Percentiles rank a stretch among this genome's conserved stretches.
Conservation (phyloP, 257 asterid genomes). For the Ehretia macrophylla region DNA sequence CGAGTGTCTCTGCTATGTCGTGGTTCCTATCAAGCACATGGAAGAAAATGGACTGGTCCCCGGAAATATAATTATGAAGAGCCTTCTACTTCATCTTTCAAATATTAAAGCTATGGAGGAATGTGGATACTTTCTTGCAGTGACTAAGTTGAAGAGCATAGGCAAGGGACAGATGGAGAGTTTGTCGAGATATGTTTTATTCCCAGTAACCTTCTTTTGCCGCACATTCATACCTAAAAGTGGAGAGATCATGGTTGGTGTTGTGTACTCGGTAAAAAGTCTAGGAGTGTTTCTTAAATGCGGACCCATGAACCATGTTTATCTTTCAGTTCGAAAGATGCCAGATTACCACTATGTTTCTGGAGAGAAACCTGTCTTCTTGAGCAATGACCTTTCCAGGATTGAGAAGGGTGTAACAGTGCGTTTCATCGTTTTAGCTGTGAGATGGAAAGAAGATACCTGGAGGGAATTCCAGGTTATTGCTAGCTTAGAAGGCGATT, state of each 20-base stretch:
- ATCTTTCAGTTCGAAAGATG: constrained; percentile 44
- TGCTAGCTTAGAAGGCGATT: constrained; percentile 56
- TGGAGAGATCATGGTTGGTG: constrained; percentile 64
- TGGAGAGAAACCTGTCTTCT: constrained; percentile 26
- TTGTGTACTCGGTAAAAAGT: constrained; percentile 28
- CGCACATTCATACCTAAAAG: constrained; percentile 50
- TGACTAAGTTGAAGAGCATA: constrained; percentile 57
- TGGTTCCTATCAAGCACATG: constrained; percentile 30
- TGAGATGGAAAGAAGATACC: constrained; percentile 41
- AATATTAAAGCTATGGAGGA: constrained; percentile 29
- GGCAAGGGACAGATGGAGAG: constrained; percentile 31
- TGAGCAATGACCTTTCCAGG: constrained; percentile 54
- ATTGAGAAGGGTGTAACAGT: constrained; percentile 51
- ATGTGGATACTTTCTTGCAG: constrained; percentile 58
- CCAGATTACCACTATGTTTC: constrained; percentile 39
- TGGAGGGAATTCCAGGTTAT: constrained; percentile 49
- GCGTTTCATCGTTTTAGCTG: constrained; percentile 47
- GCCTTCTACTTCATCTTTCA: constrained; percentile 40
- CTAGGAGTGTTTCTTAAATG: constrained; percentile 57
- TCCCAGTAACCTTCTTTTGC: constrained; percentile 50
- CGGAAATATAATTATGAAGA: constrained; percentile 32
- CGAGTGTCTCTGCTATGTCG: constrained; percentile 25
- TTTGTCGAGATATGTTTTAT: constrained; percentile 17
- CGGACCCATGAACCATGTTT: constrained; percentile 75
- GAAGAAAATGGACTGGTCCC: constrained; percentile 23